Evolutionary conservation across 2,329 filamentous ascomycete genomes (phyloP).

Genomic region (Ophiostoma ips): DNA sequence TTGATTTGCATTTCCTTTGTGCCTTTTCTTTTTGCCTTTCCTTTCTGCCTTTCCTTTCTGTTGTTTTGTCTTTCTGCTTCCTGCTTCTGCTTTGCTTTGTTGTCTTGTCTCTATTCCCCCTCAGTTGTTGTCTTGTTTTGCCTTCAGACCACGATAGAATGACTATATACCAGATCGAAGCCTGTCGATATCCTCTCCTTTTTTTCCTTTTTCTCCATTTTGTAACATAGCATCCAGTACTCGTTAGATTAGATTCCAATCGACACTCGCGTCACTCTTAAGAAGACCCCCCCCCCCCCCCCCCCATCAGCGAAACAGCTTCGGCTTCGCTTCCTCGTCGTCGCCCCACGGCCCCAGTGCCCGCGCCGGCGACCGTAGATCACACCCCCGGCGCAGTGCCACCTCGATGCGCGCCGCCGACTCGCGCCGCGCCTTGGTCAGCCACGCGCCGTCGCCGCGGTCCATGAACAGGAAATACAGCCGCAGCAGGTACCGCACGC

Average conservation of each 20-base stretch:
- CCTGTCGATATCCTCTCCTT: neutral
- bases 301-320: neutral
- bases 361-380: constrained; percentile 9
- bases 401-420: constrained; percentile 7
- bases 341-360: constrained; percentile 7
- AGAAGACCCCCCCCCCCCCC: too few species aligned
- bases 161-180: neutral
- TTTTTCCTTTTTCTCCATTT: neutral
- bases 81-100: neutral
- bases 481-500: constrained; percentile 22
- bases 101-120: neutral
- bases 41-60: neutral
- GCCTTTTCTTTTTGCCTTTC: neutral
- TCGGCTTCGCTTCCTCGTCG: neutral
- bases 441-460: constrained; percentile 10
- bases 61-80: neutral
- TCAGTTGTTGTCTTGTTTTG: neutral
- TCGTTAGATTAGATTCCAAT: too few species aligned
- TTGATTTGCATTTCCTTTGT: too few species aligned
- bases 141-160: neutral
- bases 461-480: constrained; percentile 11
- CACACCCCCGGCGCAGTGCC: constrained; percentile 5
- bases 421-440: constrained; percentile 8
- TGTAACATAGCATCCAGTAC: neutral
- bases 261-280: too few species aligned